phyloP scores from a whole-genome alignment of 192 early-diverging fungal species.

The Glomus cerebriforme region DNA sequence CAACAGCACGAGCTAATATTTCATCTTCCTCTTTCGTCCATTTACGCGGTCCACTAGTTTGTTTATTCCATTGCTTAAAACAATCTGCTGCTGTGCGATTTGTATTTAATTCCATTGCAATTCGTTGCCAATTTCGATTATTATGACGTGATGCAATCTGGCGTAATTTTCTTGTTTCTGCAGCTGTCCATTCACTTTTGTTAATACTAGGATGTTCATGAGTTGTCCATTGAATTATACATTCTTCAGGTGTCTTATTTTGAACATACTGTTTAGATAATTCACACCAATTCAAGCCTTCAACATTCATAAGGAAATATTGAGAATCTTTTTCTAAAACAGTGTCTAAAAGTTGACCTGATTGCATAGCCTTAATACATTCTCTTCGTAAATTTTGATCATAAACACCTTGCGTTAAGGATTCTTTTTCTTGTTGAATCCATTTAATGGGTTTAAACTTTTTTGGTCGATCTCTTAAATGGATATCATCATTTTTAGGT shows the following conservation, averaged over 20 bases:
- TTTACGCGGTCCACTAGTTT: constrained; percentile 38
- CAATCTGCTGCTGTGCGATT: constrained; percentile 75
- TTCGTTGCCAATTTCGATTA: constrained; percentile 65
- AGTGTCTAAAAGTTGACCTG: not conserved
- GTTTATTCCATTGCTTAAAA: constrained; percentile 63
- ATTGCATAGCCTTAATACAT: not conserved
- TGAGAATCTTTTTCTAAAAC: not conserved
- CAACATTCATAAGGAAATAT: not conserved
- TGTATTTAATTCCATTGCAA: constrained; percentile 50
- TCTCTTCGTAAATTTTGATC: not conserved
- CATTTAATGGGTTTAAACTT: not conserved
- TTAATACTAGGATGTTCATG: constrained; percentile 81
- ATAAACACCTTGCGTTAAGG: not conserved
- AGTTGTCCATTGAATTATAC: constrained; percentile 76
- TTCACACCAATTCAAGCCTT: not conserved
- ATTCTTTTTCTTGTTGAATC: not conserved
- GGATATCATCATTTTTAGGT: not conserved
- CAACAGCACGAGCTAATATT: constrained; percentile 62
- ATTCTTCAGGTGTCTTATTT: constrained; percentile 65
- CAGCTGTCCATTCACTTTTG: constrained; percentile 62
- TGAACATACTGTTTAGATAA: constrained; percentile 39
- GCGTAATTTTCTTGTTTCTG: constrained; percentile 54
- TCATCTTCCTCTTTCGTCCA: constrained; percentile 75
- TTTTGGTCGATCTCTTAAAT: not conserved
- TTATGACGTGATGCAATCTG: constrained; percentile 47